These are phyloP conservation scores for Cercospora nicotianae DNA, from an alignment of 2,329 filamentous ascomycete genomes.

Conservation along the genomic window DNA sequence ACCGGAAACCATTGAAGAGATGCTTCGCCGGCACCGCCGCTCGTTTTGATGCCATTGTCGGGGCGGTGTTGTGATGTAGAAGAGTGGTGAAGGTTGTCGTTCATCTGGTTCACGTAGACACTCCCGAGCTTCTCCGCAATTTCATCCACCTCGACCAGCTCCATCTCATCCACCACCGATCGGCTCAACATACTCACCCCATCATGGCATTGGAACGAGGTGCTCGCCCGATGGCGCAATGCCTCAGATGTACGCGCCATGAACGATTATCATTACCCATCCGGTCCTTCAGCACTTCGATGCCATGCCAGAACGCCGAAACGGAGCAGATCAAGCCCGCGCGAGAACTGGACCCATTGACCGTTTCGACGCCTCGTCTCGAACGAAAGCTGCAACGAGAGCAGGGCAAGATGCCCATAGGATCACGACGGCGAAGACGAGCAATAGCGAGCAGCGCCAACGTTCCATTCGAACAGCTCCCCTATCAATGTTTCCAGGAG, in stretches of 20 bases:
- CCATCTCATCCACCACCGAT: neutral
- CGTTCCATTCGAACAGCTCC: constrained; percentile 87
- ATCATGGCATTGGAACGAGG: constrained; percentile 37
- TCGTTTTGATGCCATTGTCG: constrained; percentile 44
- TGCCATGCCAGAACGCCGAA: constrained; percentile 48
- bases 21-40: constrained; percentile 42
- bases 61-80: constrained; percentile 7
- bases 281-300: constrained; percentile 53
- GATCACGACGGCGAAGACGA: constrained; percentile 75
- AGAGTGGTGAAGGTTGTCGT: constrained; percentile 16
- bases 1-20: constrained; percentile 33
- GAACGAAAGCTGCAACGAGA: constrained; percentile 67
- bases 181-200: neutral
- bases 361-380: constrained; percentile 28
- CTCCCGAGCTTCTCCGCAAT: constrained; percentile 15
- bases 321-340: constrained; percentile 23
- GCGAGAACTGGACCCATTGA: constrained; percentile 22
- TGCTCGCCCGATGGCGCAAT: constrained; percentile 39
- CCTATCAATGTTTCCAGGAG: constrained; percentile 98
- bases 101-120: neutral
- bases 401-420: constrained; percentile 66
- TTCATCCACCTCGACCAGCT: constrained; percentile 1
- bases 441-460: constrained; percentile 51
- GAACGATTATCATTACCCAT: constrained; percentile 34
- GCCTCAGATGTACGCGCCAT: constrained; percentile 32